phyloP scores from a whole-genome alignment of 2,329 filamentous ascomycete species.

The Thermomyces lanuginosus region DNA sequence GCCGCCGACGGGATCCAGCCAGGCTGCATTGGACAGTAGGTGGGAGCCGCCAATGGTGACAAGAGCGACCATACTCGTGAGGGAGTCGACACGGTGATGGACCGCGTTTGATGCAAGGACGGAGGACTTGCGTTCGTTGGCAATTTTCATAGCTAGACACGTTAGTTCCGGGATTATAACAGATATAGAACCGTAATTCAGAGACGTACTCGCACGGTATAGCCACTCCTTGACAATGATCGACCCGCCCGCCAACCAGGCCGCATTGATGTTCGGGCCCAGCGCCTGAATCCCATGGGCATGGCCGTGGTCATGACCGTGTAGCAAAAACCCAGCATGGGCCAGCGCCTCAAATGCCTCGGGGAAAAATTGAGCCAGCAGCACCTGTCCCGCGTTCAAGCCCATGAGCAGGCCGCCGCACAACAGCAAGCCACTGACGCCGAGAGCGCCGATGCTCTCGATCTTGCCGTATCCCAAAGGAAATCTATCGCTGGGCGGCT shows the following conservation, averaged over 20 bases:
- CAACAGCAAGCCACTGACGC: conserved; percentile 80
- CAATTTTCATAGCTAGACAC: conserved; percentile 72
- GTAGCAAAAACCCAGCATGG: conserved; percentile 28
- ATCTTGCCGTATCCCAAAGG: conserved; percentile 91
- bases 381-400: conserved; percentile 51
- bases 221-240: conserved; percentile 93
- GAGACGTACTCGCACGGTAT: conserved; percentile 73
- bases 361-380: conserved; percentile 58
- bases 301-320: conserved; percentile 45
- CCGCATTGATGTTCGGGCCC: conserved; percentile 77
- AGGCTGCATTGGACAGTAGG: conserved; percentile 65
- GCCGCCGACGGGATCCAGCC: conserved; percentile 88
- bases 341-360: conserved; percentile 40
- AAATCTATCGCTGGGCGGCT: conserved; percentile 66
- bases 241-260: conserved; percentile 81
- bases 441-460: conserved; percentile 86
- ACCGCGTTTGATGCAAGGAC: conserved; percentile 91
- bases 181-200: not conserved
- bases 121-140: conserved; percentile 81
- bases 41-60: conserved; percentile 81
- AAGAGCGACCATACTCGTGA: conserved; percentile 86
- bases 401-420: conserved; percentile 87
- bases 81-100: conserved; percentile 88
- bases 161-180: conserved; percentile 1
- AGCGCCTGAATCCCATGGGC: conserved; percentile 34